Evolutionary conservation across 1,284 basidiomycete genomes (phyloP), one percentile per base, ranked within the genome.

Genomic region (Ganoderma multipileum): DNA sequence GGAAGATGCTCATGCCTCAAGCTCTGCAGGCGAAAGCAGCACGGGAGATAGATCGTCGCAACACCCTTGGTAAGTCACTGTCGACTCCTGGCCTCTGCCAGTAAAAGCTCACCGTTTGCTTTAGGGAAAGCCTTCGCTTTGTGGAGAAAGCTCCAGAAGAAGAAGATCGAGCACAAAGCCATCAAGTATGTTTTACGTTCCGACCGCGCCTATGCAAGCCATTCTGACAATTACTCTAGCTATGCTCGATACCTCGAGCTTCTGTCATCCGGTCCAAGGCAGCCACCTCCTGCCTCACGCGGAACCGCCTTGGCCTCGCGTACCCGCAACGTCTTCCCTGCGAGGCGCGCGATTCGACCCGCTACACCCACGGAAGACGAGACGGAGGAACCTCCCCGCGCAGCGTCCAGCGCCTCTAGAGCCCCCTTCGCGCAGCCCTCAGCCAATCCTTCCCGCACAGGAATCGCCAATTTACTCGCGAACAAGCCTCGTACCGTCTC

Each of bases 161-260:
- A 87, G 26, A 93, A 91, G 76, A 85, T 90, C 50, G 89, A 91
- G 54, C 84, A 91, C 52, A 94, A 93, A 78, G 92, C 93, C 66
- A 90, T 94, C 64, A 91, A 91, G 93, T 95, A 78, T 83, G 92
- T 87, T 7, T 44, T 6, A 11, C 30, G 64, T 66, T 52, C 66
- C 64, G 33, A 20, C 36, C 38, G 33, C 12, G 4, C 52, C 67
- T 8, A 26, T 47, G 16, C 44, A 41, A 44, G 54, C 50, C 50
- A 30, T 33, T 28, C 59, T 70, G 30, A 71, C 67, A 68, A 73
- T 70, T 74, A 41, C 28, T 67, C 73, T 28, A 89, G 87, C 66
- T 88, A 88, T 57, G 88, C 88, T 52, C 83, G 92, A 72, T 92
- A 92, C 79, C 84, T 94, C 67, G 89, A 90, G 66, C 83, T 94